phyloP scores from a whole-genome alignment of 176 grass and related monocot genomes.

The Juncus inflexus region DNA sequence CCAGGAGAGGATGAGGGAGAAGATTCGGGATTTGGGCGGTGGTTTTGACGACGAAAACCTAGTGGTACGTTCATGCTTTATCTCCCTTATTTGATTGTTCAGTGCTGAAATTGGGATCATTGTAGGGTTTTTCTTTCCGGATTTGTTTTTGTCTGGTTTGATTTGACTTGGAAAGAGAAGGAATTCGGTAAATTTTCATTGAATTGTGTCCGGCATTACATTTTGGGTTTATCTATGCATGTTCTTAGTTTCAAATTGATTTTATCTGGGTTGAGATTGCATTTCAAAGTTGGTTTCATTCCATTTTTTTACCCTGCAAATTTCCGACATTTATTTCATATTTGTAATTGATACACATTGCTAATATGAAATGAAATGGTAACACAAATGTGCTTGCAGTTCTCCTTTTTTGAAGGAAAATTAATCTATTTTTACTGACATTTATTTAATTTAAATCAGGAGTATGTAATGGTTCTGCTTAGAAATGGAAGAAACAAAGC shows the following conservation, averaged over 20 bases:
- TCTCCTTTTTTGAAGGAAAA: constrained; percentile 5
- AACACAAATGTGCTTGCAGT: no score
- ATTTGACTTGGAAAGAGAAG: neutral
- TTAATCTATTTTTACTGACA: constrained; percentile 14
- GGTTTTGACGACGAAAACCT: constrained; percentile 24
- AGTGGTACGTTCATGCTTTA: constrained; percentile 32
- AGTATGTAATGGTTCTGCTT: constrained; percentile 61
- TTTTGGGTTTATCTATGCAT: no score
- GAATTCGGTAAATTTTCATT: no score
- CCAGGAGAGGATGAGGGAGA: constrained; percentile 41
- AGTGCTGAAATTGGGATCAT: constrained; percentile 11
- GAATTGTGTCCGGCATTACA: no score
- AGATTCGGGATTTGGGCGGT: constrained; percentile 42
- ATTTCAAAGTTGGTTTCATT: no score
- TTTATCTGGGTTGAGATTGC: no score
- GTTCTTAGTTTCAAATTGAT: no score
- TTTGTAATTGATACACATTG: no score
- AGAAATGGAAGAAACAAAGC: constrained; percentile 41
- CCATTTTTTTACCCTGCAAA: no score
- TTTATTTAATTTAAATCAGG: constrained; percentile 54
- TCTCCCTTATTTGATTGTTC: neutral
- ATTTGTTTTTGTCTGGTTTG: neutral
- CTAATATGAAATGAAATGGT: no score
- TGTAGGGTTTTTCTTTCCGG: neutral
- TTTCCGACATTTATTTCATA: no score